Conservation (phyloP, 2,329 filamentous ascomycete genomes). For the Claviceps africana region DNA sequence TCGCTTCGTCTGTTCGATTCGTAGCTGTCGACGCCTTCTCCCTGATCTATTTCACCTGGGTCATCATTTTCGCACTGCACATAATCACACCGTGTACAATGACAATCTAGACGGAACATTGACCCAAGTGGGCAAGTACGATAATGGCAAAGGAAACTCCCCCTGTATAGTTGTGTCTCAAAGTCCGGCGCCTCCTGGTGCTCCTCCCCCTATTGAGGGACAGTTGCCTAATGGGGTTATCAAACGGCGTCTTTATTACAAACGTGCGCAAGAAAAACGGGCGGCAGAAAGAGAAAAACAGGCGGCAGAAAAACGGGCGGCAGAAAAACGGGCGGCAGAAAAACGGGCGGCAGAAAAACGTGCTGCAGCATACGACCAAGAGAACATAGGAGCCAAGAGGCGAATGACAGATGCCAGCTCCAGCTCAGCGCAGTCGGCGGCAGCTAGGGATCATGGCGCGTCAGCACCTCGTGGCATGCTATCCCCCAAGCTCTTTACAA, state of each 20-base stretch:
- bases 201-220: conserved; percentile 6
- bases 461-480: not conserved
- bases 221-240: not conserved
- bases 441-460: not conserved
- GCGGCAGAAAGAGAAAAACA: too few relatives aligned
- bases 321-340: too few relatives aligned
- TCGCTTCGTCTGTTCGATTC: conserved; percentile 24
- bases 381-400: not conserved
- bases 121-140: conserved; percentile 15
- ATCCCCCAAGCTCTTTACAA: not conserved
- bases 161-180: conserved; percentile 18
- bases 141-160: conserved; percentile 9
- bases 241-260: not conserved
- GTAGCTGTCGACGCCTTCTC: conserved; percentile 21
- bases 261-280: too few relatives aligned
- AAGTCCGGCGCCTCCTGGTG: conserved; percentile 10
- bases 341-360: too few relatives aligned
- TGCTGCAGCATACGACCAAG: not conserved
- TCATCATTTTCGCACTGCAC: conserved; percentile 14
- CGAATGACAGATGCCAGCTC: not conserved
- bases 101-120: conserved; percentile 29
- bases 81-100: conserved; percentile 18
- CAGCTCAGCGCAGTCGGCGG: not conserved
- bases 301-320: too few relatives aligned
- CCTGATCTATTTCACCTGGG: conserved; percentile 10